phyloP scores from a whole-genome alignment of 352 stramenopile species.

The Lagenidium giganteum region DNA sequence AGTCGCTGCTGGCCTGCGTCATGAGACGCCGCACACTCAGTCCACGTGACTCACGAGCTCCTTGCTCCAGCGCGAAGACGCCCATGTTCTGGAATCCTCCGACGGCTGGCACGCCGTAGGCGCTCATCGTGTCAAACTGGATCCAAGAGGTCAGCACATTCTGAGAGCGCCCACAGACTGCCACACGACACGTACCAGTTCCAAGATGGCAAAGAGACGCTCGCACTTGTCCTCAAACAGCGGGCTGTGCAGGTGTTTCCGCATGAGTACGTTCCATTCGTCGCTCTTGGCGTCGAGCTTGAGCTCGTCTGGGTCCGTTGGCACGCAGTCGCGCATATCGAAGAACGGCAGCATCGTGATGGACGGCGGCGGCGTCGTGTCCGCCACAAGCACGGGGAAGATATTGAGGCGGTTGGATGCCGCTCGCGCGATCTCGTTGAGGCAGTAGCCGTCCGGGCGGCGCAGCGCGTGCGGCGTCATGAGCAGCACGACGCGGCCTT shows the following conservation, averaged over 20 bases:
- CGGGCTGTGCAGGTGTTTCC: constrained; percentile 21
- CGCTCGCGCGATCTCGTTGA: constrained; percentile 73
- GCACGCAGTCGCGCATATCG: constrained; percentile 66
- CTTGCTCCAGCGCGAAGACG: constrained; percentile 38
- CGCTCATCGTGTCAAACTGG: constrained; percentile 64
- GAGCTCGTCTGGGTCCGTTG: constrained; percentile 16
- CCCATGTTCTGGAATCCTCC: constrained; percentile 53
- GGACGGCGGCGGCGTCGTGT: constrained; percentile 58
- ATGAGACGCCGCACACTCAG: constrained; percentile 39
- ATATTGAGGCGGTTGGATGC: constrained; percentile 55
- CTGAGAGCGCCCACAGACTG: background rate
- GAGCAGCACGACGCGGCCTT: constrained; percentile 67
- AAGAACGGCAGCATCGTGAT: constrained; percentile 75
- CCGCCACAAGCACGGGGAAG: constrained; percentile 62
- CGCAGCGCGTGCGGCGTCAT: constrained; percentile 77
- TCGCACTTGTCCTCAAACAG: constrained; percentile 41
- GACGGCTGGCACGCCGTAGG: constrained; percentile 54
- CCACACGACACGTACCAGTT: constrained; percentile 31
- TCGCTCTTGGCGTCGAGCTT: constrained; percentile 24
- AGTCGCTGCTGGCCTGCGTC: constrained; percentile 15
- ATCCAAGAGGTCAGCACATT: background rate
- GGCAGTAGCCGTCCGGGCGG: constrained; percentile 67
- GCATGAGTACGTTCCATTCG: constrained; percentile 41
- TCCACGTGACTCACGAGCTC: constrained; percentile 23
- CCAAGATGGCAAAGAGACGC: constrained; percentile 52